phyloP scores from a whole-genome alignment of 257 asterid genomes.

The Scutellaria galericulata region DNA sequence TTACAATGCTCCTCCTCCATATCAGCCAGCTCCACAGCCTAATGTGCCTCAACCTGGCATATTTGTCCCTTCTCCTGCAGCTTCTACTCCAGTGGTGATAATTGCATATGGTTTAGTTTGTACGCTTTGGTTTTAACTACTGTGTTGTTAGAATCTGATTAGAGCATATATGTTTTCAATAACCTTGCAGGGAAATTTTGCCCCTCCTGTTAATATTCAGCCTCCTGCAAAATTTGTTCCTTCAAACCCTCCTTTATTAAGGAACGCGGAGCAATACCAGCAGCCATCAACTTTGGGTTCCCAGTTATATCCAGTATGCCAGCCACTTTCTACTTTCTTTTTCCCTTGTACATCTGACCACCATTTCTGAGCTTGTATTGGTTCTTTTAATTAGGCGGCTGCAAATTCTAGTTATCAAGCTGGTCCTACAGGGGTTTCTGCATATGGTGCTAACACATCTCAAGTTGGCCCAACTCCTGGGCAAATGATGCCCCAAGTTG shows the following conservation, averaged over 20 bases:
- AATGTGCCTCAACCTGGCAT: slow-evolving; percentile 60
- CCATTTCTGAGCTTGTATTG: slow-evolving; percentile 35
- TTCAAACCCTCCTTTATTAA: slow-evolving; percentile 67
- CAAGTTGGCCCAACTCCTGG: slow-evolving; percentile 61
- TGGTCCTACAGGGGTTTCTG: slow-evolving; percentile 58
- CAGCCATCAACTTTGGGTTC: slow-evolving; percentile 82
- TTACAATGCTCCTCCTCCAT: slow-evolving; percentile 58
- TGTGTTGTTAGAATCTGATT: slow-evolving; percentile 28
- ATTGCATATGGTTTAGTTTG: slow-evolving; percentile 28
- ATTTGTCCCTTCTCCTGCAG: slow-evolving; percentile 75
- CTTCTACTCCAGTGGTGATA: slow-evolving; percentile 62
- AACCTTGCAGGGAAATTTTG: slow-evolving; percentile 64
- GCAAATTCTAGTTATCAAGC: slow-evolving; percentile 65
- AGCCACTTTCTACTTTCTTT: slow-evolving; percentile 17
- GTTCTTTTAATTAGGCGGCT: slow-evolving; percentile 49
- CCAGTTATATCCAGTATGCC: slow-evolving; percentile 85
- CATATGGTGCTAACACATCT: slow-evolving; percentile 57
- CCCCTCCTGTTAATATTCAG: slow-evolving; percentile 68
- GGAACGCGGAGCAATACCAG: slow-evolving; percentile 82
- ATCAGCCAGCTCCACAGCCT: slow-evolving; percentile 62
- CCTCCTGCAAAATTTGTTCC: slow-evolving; percentile 77
- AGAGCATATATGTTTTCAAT: neutral
- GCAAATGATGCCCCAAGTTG: slow-evolving; percentile 65
- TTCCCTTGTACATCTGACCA: slow-evolving; percentile 3
- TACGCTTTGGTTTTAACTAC: slow-evolving; percentile 4